Evolutionary conservation across 805 yeast genomes (phyloP).

Genomic region (Wickerhamia fluorescens): DNA sequence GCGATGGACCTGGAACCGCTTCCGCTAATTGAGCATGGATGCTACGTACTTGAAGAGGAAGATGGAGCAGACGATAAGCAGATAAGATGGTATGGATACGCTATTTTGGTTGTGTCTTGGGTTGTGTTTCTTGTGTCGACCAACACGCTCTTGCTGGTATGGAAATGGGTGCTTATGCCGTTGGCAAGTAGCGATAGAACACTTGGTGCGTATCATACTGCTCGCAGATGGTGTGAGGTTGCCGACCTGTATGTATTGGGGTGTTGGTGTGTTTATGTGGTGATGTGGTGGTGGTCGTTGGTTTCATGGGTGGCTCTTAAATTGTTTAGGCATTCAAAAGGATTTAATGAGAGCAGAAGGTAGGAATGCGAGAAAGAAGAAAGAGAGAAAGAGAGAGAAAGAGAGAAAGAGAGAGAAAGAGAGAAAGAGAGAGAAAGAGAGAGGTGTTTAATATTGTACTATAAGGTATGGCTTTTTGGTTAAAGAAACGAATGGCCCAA

Average conservation of each 20-base stretch:
- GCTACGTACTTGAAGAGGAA: no score
- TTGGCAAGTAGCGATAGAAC: conserved; percentile 9
- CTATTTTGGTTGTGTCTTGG: conserved; percentile 25
- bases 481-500: no score
- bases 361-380: no score
- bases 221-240: conserved; percentile 9
- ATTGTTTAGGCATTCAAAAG: conserved; percentile 72
- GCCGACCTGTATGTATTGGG: conserved; percentile 26
- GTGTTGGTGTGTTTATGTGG: conserved; percentile 34
- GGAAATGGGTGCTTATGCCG: conserved; percentile 30
- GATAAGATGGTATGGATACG: conserved; percentile 27
- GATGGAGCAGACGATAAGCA: no score
- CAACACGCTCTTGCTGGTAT: conserved; percentile 27
- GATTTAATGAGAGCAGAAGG: no score
- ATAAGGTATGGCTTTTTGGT: no score
- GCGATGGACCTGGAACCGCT: no score
- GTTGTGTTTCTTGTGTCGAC: conserved; percentile 24
- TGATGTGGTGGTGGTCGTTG: conserved; percentile 58
- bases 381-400: no score
- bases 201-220: conserved; percentile 7
- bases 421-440: no score
- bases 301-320: conserved; percentile 77
- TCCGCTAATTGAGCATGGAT: no score
- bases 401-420: no score
- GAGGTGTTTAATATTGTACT: no score